A percentile compares a stretch with the other conserved stretches of the same genome.
Conservation (phyloP, 2,329 filamentous ascomycete species). For the Sporothrix humicola region DNA sequence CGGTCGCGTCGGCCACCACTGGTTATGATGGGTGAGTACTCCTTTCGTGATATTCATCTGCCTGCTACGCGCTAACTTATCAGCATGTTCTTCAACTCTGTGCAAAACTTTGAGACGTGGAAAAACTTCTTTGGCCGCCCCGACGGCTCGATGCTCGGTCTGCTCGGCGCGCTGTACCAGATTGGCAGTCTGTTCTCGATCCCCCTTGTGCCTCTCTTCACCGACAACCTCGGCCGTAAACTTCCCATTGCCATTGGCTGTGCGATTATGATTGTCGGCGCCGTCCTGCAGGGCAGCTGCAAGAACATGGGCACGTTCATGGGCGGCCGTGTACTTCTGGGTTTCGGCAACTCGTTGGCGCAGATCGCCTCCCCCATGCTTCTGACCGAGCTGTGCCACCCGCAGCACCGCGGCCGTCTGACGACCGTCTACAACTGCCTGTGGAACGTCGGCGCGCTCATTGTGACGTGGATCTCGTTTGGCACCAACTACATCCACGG, state of each 20-base stretch:
- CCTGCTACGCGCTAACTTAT: slow-evolving; percentile 32
- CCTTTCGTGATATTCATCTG: not conserved
- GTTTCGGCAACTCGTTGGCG: slow-evolving; percentile 70
- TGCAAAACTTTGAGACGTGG: slow-evolving; percentile 20
- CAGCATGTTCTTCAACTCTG: slow-evolving; percentile 37
- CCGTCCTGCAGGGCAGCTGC: slow-evolving; percentile 61
- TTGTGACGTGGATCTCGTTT: slow-evolving; percentile 37
- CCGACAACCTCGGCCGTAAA: slow-evolving; percentile 7
- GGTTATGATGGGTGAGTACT: slow-evolving; percentile 58
- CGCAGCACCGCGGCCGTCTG: slow-evolving; percentile 69
- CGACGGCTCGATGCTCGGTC: slow-evolving; percentile 6
- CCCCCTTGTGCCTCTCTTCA: not conserved
- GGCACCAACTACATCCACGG: slow-evolving; percentile 35
- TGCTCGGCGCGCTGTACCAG: slow-evolving; percentile 9
- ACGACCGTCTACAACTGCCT: slow-evolving; percentile 72
- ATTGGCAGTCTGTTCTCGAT: slow-evolving; percentile 8
- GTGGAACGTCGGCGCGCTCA: slow-evolving; percentile 58
- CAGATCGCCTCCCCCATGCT: slow-evolving; percentile 69
- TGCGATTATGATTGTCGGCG: slow-evolving; percentile 17
- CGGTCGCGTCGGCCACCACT: slow-evolving; percentile 61
- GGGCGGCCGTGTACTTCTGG: slow-evolving; percentile 65
- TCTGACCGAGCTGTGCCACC: slow-evolving; percentile 70
- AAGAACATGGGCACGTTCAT: slow-evolving; percentile 55
- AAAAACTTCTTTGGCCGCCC: slow-evolving; percentile 11
- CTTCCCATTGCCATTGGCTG: slow-evolving; percentile 4